phyloP scores from a whole-genome alignment of 331 rosid species.

The Malus hybrid region DNA sequence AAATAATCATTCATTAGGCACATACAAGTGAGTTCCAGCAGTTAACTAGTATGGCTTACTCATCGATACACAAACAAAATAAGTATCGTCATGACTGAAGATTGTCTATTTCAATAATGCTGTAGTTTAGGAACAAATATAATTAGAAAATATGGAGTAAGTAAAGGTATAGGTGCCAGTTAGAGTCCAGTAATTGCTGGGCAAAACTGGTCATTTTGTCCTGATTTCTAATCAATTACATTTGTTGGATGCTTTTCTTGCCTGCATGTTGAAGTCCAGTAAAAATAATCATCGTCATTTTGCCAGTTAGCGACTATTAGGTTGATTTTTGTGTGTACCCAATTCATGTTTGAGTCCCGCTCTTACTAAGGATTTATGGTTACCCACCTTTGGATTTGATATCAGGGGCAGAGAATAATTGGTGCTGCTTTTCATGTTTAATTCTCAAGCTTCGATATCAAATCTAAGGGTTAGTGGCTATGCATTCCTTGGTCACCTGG shows the following conservation, averaged over 20 bases:
- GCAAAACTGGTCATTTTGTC: not conserved
- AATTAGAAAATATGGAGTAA: not conserved
- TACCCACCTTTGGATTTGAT: not conserved
- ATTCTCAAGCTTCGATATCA: not conserved
- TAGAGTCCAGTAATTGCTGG: conserved; percentile 4
- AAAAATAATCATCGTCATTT: not conserved
- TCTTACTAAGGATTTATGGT: not conserved
- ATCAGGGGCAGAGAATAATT: not conserved
- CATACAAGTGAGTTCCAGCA: not conserved
- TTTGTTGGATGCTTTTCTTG: not conserved
- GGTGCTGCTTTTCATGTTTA: not conserved
- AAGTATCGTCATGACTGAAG: not conserved
- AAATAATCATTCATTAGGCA: conserved; percentile 1
- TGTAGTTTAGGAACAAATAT: not conserved
- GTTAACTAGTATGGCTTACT: not conserved
- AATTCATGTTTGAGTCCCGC: not conserved
- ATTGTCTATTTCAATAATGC: not conserved
- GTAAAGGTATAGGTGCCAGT: conserved; percentile 12
- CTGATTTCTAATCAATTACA: not conserved
- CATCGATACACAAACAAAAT: not conserved
- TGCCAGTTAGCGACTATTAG: not conserved
- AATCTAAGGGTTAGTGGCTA: not conserved
- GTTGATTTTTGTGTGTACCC: not conserved
- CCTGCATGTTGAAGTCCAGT: not conserved
- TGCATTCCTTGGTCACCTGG: not conserved